Evolutionary conservation across 306 rosid species (phyloP).

Genomic region (Alnus rubra): DNA sequence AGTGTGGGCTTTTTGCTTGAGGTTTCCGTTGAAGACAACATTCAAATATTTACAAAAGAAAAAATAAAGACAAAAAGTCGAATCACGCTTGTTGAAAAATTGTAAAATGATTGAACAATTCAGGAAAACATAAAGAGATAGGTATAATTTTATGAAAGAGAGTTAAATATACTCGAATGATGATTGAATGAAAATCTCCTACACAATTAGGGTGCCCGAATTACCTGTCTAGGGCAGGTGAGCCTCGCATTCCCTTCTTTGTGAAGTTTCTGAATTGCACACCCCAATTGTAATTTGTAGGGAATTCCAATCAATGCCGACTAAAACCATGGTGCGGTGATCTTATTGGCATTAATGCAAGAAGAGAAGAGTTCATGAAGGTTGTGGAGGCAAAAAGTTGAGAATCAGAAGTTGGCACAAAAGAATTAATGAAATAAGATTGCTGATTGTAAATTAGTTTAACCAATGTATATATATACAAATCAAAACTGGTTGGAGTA

Average conservation of each 20-base stretch:
- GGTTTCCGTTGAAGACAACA: background rate
- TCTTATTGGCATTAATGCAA: no score
- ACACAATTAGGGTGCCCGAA: no score
- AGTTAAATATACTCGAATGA: no score
- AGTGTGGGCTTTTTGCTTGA: background rate
- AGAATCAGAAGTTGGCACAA: background rate
- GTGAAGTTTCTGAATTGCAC: no score
- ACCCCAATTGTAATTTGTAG: no score
- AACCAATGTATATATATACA: background rate
- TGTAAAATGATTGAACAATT: background rate
- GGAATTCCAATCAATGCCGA: no score
- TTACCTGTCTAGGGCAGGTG: no score
- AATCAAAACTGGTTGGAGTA: no score
- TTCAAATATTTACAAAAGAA: background rate
- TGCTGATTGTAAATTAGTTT: background rate
- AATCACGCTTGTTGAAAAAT: background rate
- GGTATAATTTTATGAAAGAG: background rate
- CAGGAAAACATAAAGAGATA: background rate
- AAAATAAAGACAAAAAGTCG: slow-evolving; percentile 1
- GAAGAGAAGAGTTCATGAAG: background rate
- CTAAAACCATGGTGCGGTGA: no score
- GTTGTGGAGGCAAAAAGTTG: background rate
- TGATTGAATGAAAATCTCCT: no score
- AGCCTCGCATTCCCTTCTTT: no score
- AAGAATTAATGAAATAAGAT: background rate